phyloP scores from a whole-genome alignment of 352 stramenopile genomes.

The Phytophthora boehmeriae region DNA sequence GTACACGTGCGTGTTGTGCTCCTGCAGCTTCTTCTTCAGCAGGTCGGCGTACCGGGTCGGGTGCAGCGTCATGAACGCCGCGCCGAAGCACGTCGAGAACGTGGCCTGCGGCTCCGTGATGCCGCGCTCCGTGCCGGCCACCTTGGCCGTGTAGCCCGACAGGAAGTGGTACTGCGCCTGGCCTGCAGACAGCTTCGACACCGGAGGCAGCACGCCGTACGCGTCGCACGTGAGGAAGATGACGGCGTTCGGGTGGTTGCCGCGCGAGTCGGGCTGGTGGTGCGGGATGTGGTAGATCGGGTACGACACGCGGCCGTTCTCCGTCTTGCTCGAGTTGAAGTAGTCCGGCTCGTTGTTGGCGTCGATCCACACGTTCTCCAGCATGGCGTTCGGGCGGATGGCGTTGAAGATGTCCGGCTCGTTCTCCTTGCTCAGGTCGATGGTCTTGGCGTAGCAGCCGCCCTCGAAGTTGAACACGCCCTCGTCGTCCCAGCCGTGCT shows the following conservation, averaged over 20 bases:
- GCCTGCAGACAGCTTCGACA: constrained; percentile 93
- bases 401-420: constrained; percentile 98
- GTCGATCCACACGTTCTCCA: constrained; percentile 96
- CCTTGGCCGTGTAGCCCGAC: constrained; percentile 98
- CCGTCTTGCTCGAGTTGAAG: constrained; percentile 95
- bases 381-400: constrained; percentile 95
- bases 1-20: constrained; percentile 94
- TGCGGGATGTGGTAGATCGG: constrained; percentile 98
- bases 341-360: constrained; percentile 91
- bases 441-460: constrained; percentile 99
- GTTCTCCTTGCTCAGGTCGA: constrained; percentile 95
- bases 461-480: constrained; percentile 99
- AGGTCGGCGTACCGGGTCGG: constrained; percentile 97
- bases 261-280: constrained; percentile 87
- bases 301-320: constrained; percentile 98
- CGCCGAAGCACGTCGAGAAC: constrained; percentile 98
- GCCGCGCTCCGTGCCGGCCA: constrained; percentile 97
- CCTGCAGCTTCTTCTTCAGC: constrained; percentile 96
- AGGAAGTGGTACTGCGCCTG: constrained; percentile 99
- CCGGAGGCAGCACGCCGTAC: constrained; percentile 97
- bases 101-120: constrained; percentile 96
- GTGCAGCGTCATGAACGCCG: constrained; percentile 97
- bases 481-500: constrained; percentile 98
- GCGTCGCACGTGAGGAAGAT: constrained; percentile 99
- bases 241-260: constrained; percentile 95